Conservation (phyloP, 306 rosid genomes). For the Sechiopsis laciniata region DNA sequence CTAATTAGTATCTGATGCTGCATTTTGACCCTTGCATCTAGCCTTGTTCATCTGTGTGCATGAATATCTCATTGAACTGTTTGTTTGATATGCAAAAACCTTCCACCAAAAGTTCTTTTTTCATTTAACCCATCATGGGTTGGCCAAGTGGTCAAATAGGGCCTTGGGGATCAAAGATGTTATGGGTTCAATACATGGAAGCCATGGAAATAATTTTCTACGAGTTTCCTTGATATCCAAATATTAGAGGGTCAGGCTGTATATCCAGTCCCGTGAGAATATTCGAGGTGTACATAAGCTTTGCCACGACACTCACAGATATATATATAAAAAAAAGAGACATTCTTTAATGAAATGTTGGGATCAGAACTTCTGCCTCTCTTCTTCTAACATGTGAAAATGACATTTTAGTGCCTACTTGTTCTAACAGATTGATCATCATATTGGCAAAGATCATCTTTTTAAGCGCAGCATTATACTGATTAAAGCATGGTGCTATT, state of each 20-base stretch:
- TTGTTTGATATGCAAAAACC: neutral
- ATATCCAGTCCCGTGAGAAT: too few relatives aligned
- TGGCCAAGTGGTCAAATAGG: too few relatives aligned
- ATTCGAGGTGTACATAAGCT: too few relatives aligned
- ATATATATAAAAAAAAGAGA: neutral
- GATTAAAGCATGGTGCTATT: constrained; percentile 89
- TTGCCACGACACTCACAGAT: too few relatives aligned
- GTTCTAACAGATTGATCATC: constrained; percentile 58
- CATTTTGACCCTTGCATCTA: constrained; percentile 5
- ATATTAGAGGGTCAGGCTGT: too few relatives aligned
- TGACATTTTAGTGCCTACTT: constrained; percentile 9
- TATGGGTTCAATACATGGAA: too few relatives aligned
- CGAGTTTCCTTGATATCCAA: too few relatives aligned
- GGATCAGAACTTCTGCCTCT: neutral
- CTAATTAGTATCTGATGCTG: neutral
- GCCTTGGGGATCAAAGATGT: too few relatives aligned
- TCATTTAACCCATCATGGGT: neutral
- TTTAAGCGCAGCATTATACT: constrained; percentile 81
- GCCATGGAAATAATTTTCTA: too few relatives aligned
- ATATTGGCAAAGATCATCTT: constrained; percentile 62
- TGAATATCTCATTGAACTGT: constrained; percentile 6
- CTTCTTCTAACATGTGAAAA: constrained; percentile 1
- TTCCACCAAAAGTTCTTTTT: neutral
- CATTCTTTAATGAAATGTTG: neutral
- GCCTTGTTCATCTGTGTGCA: neutral